A percentile compares a stretch with the other conserved stretches of the same genome.
phyloP scores from a whole-genome alignment of 176 grass and related monocot species.

The Paspalum notatum region DNA sequence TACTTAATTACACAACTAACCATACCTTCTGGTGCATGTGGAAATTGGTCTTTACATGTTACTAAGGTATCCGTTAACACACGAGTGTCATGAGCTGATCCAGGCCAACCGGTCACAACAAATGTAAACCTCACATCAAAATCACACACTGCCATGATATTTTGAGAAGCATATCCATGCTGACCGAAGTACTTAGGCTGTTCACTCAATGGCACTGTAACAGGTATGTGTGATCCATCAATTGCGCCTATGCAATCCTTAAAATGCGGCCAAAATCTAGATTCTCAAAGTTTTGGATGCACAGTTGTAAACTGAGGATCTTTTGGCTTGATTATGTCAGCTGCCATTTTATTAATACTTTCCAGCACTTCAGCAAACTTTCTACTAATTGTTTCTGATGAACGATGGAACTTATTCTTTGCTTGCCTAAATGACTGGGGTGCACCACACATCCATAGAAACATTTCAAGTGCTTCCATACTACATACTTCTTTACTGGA shows the following conservation, averaged over 20 bases:
- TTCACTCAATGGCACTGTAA: not conserved
- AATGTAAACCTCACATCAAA: too few relatives aligned
- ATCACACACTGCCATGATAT: too few relatives aligned
- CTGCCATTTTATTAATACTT: not conserved
- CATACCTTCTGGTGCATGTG: too few relatives aligned
- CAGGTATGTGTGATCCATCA: not conserved
- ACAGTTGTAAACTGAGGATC: not conserved
- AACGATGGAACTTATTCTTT: not conserved
- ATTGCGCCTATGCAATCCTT: not conserved
- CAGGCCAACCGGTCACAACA: too few relatives aligned
- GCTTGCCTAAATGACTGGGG: not conserved
- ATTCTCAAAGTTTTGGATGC: not conserved
- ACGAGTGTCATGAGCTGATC: too few relatives aligned
- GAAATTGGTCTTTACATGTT: too few relatives aligned
- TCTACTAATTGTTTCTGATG: not conserved
- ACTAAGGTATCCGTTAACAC: too few relatives aligned
- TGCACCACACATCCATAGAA: not conserved
- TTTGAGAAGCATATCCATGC: too few relatives aligned
- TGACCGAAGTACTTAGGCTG: not conserved
- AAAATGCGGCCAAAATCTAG: not conserved
- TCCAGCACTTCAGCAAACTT: not conserved
- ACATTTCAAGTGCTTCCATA: not conserved
- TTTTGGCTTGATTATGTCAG: not conserved
- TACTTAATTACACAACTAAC: too few relatives aligned
- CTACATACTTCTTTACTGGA: not conserved